Evolutionary conservation across 2,329 filamentous ascomycete species (phyloP), one percentile per base, ranked within the genome.

Genomic region (Neurospora sp.): DNA sequence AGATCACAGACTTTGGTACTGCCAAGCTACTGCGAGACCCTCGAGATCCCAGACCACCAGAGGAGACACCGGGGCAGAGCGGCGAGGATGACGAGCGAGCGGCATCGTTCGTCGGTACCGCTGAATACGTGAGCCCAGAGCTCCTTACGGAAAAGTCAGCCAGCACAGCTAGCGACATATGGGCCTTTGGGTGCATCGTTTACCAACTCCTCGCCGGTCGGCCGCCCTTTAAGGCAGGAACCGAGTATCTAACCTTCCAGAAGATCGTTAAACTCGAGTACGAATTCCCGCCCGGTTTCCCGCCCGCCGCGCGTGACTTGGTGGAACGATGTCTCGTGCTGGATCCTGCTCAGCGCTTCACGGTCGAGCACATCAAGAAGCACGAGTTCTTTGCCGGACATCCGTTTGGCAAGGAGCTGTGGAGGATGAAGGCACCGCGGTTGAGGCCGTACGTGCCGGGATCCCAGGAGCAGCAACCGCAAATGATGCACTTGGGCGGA

Each of bases 1-100:
- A 99, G 79, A 97, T 99, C 74, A 99, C 96, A 8, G 96, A 99
- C 80, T 99, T 99, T 78, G 96, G 96, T 58, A 99, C 96, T 0
- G 96, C 96, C n/a, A 98, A 97, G 79, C 88, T 99, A 72, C 84
- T 99, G 66, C 90, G 90, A 68, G 84, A 86, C 73, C 85, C 82
- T 74, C 82, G 81, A 79, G 80, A 80, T 76, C 80, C 80, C 15
- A 80, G 84, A 78, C 77, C 84, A 70, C 80, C 81, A 2, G 80
- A 82, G 15, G 75, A 80, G 4, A 78, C 80, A 68, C 79, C 78
- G 69, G 83, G 80, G 68, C 79, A 77, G 69, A 38, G 68, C 39
- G 69, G 67, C 66, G 67, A 93, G 66, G 88, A 91, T 68, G 89
- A 89, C 73, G 71, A 73, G 52, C 88, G 93, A 74, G 93, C 95